Evolutionary conservation across 176 grass and related monocot genomes (phyloP).

Genomic region (Paspalum vaginatum): DNA sequence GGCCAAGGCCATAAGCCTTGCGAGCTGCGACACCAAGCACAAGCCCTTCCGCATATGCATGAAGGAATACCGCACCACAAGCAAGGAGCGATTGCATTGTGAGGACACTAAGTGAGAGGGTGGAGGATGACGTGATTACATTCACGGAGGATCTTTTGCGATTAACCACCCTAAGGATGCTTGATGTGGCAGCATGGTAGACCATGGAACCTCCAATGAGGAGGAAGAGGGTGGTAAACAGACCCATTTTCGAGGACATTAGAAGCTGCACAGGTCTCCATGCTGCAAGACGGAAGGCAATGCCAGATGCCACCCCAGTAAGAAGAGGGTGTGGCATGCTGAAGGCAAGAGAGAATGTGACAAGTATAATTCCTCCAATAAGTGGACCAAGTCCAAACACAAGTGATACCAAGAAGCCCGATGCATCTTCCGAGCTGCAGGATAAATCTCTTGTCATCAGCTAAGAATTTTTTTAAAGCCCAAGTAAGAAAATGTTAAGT

Average conservation of each 20-base stretch:
- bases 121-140: constrained; percentile 53
- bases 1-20: constrained; percentile 88
- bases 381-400: constrained; percentile 95
- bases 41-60: constrained; percentile 87
- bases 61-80: constrained; percentile 78
- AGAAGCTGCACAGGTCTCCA: constrained; percentile 94
- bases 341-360: constrained; percentile 75
- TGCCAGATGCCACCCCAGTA: constrained; percentile 86
- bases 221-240: constrained; percentile 62
- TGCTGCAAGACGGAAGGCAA: constrained; percentile 84
- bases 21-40: constrained; percentile 89
- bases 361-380: constrained; percentile 83
- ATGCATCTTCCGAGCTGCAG: constrained; percentile 71
- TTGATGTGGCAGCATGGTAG: constrained; percentile 52
- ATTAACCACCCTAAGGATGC: constrained; percentile 60
- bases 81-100: constrained; percentile 86
- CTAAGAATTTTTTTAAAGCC: neutral
- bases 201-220: constrained; percentile 59
- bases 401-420: constrained; percentile 88
- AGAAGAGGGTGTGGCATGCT: constrained; percentile 83
- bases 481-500: neutral
- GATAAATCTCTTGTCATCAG: constrained; percentile 32
- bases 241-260: constrained; percentile 72
- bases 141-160: constrained; percentile 72
- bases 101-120: constrained; percentile 68